These are phyloP conservation scores for Phyllosticta paracitricarpa DNA, from an alignment of 2,329 filamentous ascomycete genomes.

Conservation along the genomic window DNA sequence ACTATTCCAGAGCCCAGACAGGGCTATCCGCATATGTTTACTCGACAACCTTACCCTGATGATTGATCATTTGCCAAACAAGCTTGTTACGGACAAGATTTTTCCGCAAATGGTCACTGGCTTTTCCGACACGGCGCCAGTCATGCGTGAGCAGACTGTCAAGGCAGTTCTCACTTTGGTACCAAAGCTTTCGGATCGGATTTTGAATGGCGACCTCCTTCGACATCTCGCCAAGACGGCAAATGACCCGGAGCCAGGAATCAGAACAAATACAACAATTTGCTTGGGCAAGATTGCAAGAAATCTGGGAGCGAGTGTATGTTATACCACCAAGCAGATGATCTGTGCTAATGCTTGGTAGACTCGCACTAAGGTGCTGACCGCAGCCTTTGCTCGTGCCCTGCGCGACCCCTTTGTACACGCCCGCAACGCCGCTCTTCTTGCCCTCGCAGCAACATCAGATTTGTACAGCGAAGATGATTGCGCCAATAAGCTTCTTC, in stretches of 20 bases:
- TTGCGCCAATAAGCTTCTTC: constrained; percentile 72
- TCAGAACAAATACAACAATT: constrained; percentile 95
- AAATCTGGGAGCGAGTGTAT: constrained; percentile 58
- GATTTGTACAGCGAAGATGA: constrained; percentile 88
- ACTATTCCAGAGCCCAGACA: constrained; percentile 81
- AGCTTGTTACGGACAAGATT: constrained; percentile 89
- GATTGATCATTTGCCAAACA: constrained; percentile 83
- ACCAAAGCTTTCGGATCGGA: constrained; percentile 79
- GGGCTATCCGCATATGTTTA: constrained; percentile 82
- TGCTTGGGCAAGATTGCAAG: constrained; percentile 94
- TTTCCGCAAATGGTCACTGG: constrained; percentile 95
- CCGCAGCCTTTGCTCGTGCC: constrained; percentile 83
- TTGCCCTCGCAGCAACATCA: constrained; percentile 74
- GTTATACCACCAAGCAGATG: constrained; percentile 11
- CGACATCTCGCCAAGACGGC: constrained; percentile 89
- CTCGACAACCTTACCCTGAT: constrained; percentile 81
- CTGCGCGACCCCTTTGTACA: constrained; percentile 91
- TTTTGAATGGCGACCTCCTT: constrained; percentile 86
- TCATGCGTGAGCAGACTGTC: constrained; percentile 90
- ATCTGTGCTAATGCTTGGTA: constrained; percentile 24
- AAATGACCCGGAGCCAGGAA: constrained; percentile 94
- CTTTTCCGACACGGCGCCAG: constrained; percentile 81
- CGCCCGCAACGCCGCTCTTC: constrained; percentile 76
- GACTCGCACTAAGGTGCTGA: constrained; percentile 78
- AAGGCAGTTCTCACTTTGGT: constrained; percentile 87